Evolutionary conservation across 192 early-diverging fungal genomes (phyloP).

Genomic region (Backusella macrospora): DNA sequence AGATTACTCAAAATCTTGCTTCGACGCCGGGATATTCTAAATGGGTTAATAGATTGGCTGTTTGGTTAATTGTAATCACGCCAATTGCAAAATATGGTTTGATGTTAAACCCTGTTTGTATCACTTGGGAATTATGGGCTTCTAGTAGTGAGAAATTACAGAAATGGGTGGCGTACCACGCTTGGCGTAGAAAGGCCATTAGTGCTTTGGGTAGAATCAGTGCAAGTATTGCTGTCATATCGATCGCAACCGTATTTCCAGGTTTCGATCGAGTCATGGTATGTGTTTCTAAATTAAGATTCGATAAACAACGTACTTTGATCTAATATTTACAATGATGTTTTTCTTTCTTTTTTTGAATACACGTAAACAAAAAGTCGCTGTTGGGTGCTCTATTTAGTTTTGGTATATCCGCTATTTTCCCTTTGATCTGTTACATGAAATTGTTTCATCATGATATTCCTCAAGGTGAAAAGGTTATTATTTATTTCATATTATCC

Average conservation of each 20-base stretch:
- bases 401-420: conserved; percentile 43
- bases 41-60: conserved; percentile 54
- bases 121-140: conserved; percentile 44
- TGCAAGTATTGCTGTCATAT: conserved; percentile 43
- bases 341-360: neutral
- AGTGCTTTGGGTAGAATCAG: conserved; percentile 37
- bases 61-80: conserved; percentile 67
- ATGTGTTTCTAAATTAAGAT: conserved; percentile 26
- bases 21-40: conserved; percentile 52
- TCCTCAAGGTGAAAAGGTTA: neutral
- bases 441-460: conserved; percentile 28
- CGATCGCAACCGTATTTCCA: conserved; percentile 60
- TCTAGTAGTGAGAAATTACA: conserved; percentile 25
- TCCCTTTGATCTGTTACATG: conserved; percentile 40
- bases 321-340: neutral
- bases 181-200: conserved; percentile 33
- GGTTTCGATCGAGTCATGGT: conserved; percentile 71
- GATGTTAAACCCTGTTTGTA: conserved; percentile 62
- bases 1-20: conserved; percentile 75
- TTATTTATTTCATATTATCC: conserved; percentile 21
- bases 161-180: conserved; percentile 28
- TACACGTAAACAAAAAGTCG: conserved; percentile 12
- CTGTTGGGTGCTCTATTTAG: conserved; percentile 39
- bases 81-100: conserved; percentile 75
- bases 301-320: neutral